phyloP scores from a whole-genome alignment of 2,329 filamentous ascomycete species.

The Nemania sp. region DNA sequence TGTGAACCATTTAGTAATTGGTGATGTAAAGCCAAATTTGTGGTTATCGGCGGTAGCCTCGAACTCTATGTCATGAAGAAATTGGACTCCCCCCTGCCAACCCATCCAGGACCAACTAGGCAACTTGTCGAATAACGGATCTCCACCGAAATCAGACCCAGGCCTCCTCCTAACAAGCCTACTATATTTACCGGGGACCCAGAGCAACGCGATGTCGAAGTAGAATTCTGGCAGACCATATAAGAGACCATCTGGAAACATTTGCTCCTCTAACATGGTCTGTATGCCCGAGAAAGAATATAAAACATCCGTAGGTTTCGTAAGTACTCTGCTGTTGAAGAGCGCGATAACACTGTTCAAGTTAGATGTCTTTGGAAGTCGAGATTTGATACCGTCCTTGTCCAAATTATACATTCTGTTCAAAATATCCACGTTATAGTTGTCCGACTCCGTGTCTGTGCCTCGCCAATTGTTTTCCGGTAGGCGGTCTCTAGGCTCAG shows the following conservation, averaged over 20 bases:
- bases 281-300: constrained; percentile 16
- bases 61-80: constrained; percentile 7
- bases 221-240: constrained; percentile 17
- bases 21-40: neutral
- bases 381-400: neutral
- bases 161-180: neutral
- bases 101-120: constrained; percentile 22
- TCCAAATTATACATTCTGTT: neutral
- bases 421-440: too few species aligned
- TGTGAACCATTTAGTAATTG: constrained; percentile 10
- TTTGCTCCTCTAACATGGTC: constrained; percentile 5
- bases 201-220: constrained; percentile 13
- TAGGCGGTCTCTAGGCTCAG: neutral
- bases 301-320: neutral
- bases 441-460: neutral
- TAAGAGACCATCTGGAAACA: constrained; percentile 7
- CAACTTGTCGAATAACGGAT: constrained; percentile 4
- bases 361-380: constrained; percentile 6
- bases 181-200: neutral
- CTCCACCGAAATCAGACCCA: neutral
- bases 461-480: too few species aligned
- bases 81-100: neutral
- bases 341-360: neutral
- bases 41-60: constrained; percentile 10
- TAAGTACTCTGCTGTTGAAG: constrained; percentile 7